These are phyloP conservation scores for Mycena epipterygia DNA, from an alignment of 768 basidiomycete genomes.

Conservation along the genomic window DNA sequence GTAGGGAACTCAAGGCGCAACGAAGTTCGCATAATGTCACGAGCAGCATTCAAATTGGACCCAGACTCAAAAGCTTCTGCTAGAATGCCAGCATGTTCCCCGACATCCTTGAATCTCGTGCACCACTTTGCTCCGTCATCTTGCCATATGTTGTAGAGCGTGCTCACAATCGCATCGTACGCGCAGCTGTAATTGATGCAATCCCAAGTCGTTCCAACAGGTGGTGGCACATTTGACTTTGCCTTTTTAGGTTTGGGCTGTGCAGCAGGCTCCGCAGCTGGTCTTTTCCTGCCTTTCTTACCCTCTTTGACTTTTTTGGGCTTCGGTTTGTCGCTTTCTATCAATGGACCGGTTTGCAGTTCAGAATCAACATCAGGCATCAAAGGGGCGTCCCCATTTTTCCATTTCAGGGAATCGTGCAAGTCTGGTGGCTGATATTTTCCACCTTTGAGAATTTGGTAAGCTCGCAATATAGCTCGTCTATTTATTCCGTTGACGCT, in stretches of 20 bases:
- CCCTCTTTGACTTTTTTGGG: not conserved
- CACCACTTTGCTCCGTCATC: constrained; percentile 21
- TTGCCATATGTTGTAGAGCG: not conserved
- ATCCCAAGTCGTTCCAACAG: constrained; percentile 37
- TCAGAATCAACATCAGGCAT: too few relatives aligned
- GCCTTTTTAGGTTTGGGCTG: too few relatives aligned
- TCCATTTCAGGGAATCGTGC: too few relatives aligned
- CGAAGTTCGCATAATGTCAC: not conserved
- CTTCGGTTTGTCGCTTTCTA: too few relatives aligned
- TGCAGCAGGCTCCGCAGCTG: too few relatives aligned
- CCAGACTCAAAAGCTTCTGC: not conserved
- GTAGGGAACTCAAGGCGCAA: not conserved
- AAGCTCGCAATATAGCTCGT: constrained; percentile 42
- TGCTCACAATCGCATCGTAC: constrained; percentile 45
- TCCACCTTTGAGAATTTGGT: too few relatives aligned
- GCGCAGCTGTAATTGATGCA: constrained; percentile 45
- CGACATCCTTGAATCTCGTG: constrained; percentile 1
- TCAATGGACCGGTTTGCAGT: too few relatives aligned
- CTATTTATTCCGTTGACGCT: constrained; percentile 29
- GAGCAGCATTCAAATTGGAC: not conserved
- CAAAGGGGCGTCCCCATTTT: too few relatives aligned
- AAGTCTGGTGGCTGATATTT: too few relatives aligned
- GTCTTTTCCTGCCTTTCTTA: too few relatives aligned
- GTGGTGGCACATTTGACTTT: too few relatives aligned
- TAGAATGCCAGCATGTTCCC: not conserved